phyloP scores from a whole-genome alignment of 106 monocot species.

The Dioscorea dumetorum region DNA sequence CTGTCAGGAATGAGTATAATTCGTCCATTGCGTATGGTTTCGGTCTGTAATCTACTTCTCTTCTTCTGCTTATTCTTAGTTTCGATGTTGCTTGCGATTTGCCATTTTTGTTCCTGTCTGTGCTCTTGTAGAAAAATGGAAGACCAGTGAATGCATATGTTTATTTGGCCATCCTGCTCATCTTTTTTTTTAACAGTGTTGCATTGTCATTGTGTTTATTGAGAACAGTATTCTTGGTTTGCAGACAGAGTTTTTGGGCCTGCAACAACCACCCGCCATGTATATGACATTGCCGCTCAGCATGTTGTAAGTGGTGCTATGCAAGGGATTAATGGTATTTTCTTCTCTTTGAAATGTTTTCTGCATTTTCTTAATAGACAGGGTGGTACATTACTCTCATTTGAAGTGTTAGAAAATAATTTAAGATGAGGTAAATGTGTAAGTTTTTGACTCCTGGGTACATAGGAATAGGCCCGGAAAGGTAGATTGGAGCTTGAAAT shows the following conservation, averaged over 20 bases:
- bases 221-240: constrained; percentile 3
- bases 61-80: neutral
- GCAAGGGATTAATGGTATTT: constrained; percentile 93
- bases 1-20: constrained; percentile 81
- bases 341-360: constrained; percentile 1
- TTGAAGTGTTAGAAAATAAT: no score
- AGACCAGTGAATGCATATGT: no score
- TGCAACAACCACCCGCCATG: constrained; percentile 89
- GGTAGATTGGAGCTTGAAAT: no score
- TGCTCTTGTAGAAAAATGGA: no score
- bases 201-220: no score
- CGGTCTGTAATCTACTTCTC: constrained; percentile 33
- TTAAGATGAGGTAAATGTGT: no score
- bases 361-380: neutral
- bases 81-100: neutral
- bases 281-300: constrained; percentile 92
- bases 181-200: no score
- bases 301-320: constrained; percentile 92
- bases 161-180: no score
- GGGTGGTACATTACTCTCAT: neutral
- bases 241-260: constrained; percentile 96
- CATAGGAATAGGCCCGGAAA: no score
- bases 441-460: no score
- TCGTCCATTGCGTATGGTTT: constrained; percentile 64
- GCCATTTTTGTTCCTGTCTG: no score